Evolutionary conservation across 306 rosid genomes (phyloP), one percentile per base, ranked within the genome.

Genomic region (Pyrus pyrifolia): DNA sequence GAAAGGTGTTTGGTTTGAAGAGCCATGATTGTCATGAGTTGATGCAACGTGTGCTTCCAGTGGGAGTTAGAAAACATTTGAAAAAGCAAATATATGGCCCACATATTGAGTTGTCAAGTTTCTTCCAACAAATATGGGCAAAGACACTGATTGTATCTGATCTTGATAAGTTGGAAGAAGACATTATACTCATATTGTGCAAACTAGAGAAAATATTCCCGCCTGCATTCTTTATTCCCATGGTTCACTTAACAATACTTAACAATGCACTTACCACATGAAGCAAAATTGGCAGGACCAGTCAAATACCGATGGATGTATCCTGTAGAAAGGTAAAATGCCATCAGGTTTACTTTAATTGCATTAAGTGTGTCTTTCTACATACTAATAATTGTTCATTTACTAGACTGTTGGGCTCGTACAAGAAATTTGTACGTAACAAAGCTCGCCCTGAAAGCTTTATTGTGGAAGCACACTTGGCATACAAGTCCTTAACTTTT

Each of bases 161-260:
- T 30, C 14, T 66, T 10, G 62, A 72, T 5, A 57, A 6, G 10
- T 21, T 15, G 10, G 8, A 51, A 49, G 14, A 35, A 6, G 27
- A 13, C 66, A 65, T 66, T 65, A 38, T 64, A 0, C 4, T 63
- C 10, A 31, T 66, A 22, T 53, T 67, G 2, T 79, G 82, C 40
- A 71, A 71, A 38, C 12, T 71, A n/a, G 77, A 78, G 42, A 78
- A 71, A 63, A 23, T 71, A 6, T 78, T 62, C 29, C 67, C 73
- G 11, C 61, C 73, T 1, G 17, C 82, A 0, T 71, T 78, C 53
- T 79, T 79, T 6, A 72, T 71, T 25, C 18, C 46, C 21, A 63
- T 74, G 61, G 51, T 74, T 6, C 78, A 63, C 71, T 19, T 23
- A 38, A 13, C 27, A 1, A 29, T 78, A 63, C 71, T 19, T 23